phyloP scores from a whole-genome alignment of 768 basidiomycete genomes.

The Pulveroboletus frians region DNA sequence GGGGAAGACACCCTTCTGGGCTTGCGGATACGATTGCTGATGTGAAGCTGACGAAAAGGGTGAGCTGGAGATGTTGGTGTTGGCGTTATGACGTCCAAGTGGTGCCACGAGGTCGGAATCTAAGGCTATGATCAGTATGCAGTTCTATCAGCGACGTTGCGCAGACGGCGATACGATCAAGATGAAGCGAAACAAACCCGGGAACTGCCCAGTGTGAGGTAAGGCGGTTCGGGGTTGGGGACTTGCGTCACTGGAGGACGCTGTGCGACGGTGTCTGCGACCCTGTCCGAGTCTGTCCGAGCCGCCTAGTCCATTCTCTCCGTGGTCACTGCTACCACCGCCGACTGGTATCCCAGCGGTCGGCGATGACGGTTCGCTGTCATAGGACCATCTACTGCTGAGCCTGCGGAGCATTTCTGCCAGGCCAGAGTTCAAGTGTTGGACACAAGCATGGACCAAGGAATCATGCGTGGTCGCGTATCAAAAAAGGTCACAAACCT shows the following conservation, averaged over 20 bases:
- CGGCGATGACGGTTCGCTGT: constrained; percentile 20
- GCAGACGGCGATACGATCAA: constrained; percentile 1
- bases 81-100: constrained; percentile 9
- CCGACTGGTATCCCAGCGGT: constrained; percentile 3
- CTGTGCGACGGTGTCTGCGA: constrained; percentile 25
- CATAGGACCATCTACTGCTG: constrained; percentile 16
- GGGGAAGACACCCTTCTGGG: constrained; percentile 28
- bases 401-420: constrained; percentile 23
- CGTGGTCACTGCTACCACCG: constrained; percentile 3
- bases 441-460: background rate
- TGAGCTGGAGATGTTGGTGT: constrained; percentile 5
- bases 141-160: constrained; percentile 2
- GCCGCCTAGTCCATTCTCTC: constrained; percentile 4
- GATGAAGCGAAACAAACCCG: constrained; percentile 17
- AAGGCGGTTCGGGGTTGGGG: constrained; percentile 40
- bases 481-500: constrained; percentile 21
- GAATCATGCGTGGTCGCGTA: constrained; percentile 1
- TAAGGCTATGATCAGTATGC: constrained; percentile 9
- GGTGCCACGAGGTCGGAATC: constrained; percentile 10
- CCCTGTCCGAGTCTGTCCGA: constrained; percentile 5
- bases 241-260: constrained; percentile 46
- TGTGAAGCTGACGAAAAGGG: constrained; percentile 10
- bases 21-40: constrained; percentile 31
- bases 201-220: constrained; percentile 14
- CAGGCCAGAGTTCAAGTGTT: background rate